Evolutionary conservation across 768 basidiomycete genomes (phyloP).

Genomic region (Podaxis rugospora): DNA sequence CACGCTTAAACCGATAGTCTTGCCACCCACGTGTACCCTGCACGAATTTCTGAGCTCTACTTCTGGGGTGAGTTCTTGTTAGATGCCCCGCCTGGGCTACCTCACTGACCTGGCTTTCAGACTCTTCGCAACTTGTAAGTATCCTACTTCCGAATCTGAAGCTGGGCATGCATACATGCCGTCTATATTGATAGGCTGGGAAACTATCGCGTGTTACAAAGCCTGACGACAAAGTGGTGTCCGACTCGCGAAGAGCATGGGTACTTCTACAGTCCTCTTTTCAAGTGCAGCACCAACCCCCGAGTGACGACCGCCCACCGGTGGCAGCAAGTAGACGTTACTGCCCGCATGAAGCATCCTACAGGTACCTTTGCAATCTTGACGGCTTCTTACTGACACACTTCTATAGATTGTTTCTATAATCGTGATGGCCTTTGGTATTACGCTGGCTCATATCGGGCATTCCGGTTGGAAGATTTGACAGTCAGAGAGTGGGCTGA

Average conservation of each 20-base stretch:
- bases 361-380: conserved; percentile 41
- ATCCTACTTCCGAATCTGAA: not conserved
- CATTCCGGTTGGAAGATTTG: conserved; percentile 61
- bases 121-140: conserved; percentile 54
- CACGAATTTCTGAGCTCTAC: conserved; percentile 64
- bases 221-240: conserved; percentile 72
- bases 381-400: not conserved
- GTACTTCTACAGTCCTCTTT: conserved; percentile 66
- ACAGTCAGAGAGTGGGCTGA: conserved; percentile 66
- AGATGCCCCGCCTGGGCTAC: not conserved
- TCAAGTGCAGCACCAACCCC: conserved; percentile 78
- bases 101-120: conserved; percentile 27
- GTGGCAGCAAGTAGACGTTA: conserved; percentile 64
- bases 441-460: conserved; percentile 75
- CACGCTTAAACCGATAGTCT: conserved; percentile 61
- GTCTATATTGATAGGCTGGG: conserved; percentile 40
- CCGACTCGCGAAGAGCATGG: conserved; percentile 81
- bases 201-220: conserved; percentile 65
- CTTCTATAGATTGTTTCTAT: conserved; percentile 66
- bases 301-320: conserved; percentile 73
- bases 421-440: conserved; percentile 81
- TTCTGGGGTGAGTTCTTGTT: conserved; percentile 44
- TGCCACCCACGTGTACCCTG: conserved; percentile 59
- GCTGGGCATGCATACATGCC: not conserved
- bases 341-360: conserved; percentile 52